phyloP scores from a whole-genome alignment of 176 grass and related monocot genomes.

The Puccinellia tenuiflora region DNA sequence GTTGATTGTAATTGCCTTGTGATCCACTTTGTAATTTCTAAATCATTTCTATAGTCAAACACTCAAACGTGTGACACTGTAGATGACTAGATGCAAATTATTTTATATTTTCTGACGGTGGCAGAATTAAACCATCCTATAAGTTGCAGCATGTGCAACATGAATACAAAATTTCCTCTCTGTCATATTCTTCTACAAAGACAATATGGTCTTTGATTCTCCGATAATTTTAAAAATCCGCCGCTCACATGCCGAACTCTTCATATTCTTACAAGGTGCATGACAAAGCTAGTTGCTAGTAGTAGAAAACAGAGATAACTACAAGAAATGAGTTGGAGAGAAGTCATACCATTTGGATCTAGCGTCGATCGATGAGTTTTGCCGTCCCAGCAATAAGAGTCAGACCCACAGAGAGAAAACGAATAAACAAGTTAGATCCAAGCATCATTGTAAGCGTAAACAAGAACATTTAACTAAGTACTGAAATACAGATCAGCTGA shows the following conservation, averaged over 20 bases:
- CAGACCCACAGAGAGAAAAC: slow-evolving; percentile 13
- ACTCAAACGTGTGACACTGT: too few species aligned
- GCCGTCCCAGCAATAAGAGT: slow-evolving; percentile 32
- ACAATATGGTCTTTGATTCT: background rate
- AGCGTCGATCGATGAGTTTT: background rate
- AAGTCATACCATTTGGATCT: slow-evolving; percentile 71
- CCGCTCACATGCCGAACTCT: background rate
- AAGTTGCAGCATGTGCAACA: background rate
- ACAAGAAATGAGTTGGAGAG: slow-evolving; percentile 15
- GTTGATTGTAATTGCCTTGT: background rate
- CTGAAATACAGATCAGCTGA: background rate
- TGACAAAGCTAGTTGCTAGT: background rate
- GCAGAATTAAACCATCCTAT: background rate
- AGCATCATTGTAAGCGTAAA: background rate
- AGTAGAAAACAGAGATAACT: background rate
- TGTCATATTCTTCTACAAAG: background rate
- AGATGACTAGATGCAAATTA: background rate
- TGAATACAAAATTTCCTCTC: background rate
- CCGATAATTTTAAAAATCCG: background rate
- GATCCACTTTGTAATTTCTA: background rate
- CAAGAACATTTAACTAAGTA: background rate
- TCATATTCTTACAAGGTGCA: background rate
- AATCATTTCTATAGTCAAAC: background rate
- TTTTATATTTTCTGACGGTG: background rate
- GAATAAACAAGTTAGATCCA: slow-evolving; percentile 16